Evolutionary conservation across 345 rosid genomes (phyloP), one percentile per base, ranked within the genome.

Genomic region (Mallotus nudiflorus): DNA sequence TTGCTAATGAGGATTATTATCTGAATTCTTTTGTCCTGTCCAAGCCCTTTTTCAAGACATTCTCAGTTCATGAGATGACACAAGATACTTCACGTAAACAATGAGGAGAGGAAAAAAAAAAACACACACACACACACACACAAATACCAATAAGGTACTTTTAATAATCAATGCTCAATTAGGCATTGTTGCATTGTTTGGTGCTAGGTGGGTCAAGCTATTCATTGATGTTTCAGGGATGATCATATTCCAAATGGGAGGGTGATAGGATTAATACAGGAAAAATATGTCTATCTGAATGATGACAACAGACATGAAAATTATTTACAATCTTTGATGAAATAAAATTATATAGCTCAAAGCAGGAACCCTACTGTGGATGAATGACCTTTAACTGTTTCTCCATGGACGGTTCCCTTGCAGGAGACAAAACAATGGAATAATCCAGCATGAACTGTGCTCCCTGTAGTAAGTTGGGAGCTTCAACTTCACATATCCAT

Each of bases 251-350:
- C 53, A n/a, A 16, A 49, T 49, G 24, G 53, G 14, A 25, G 10
- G 56, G 2, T 22, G 37, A 1, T 0, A 22, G 25, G 28, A 27
- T 24, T 28, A 42, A 25, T 52, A 60, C 63, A 78, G 50, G n/a
- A n/a, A 71, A 63, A 18, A 53, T 35, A 28, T 25, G 49, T 68
- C 42, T 51, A 40, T 53, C 61, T 51, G 68, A 57, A 70, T 73
- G 65, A 61, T 25, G 42, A 52, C 12, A 37, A 51, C 25, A n/a
- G 69, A 73, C 52, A 61, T 25, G 27, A 45, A 67, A 67, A 24
- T 33, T 19, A 60, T 71, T 57, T 55, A 74, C 79, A 77, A 37
- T 67, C 73, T 58, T 50, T 60, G 33, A 57, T 40, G 37, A 49
- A 25, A 52, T n/a, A 35, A 44, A 72, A 63, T 45, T 14, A 37